Evolutionary conservation across 1,284 basidiomycete genomes (phyloP).

Genomic region (Salmacisia buchloeana): DNA sequence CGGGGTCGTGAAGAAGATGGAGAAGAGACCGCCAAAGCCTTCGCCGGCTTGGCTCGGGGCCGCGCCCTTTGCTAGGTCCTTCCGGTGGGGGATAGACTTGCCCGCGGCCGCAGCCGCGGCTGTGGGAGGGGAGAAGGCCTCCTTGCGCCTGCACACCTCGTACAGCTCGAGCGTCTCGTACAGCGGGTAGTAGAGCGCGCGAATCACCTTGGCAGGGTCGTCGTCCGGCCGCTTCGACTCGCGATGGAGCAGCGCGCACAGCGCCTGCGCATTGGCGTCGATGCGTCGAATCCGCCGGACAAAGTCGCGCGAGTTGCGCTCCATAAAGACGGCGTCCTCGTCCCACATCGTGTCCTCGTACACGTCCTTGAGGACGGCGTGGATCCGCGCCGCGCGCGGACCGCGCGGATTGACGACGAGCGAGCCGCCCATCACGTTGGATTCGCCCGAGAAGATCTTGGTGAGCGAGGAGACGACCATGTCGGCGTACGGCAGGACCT

Average conservation of each 20-base stretch:
- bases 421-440: slow-evolving; percentile 90
- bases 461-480: slow-evolving; percentile 89
- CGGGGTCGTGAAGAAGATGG: slow-evolving; percentile 71
- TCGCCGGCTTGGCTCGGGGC: slow-evolving; percentile 12
- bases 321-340: slow-evolving; percentile 93
- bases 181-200: slow-evolving; percentile 83
- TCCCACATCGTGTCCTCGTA: slow-evolving; percentile 86
- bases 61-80: background rate
- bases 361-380: slow-evolving; percentile 58
- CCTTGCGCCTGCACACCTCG: slow-evolving; percentile 59
- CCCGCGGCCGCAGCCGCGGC: background rate
- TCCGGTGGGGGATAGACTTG: slow-evolving; percentile 7
- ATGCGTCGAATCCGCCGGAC: slow-evolving; percentile 68
- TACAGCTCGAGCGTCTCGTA: slow-evolving; percentile 70
- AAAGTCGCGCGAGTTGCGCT: slow-evolving; percentile 94
- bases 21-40: slow-evolving; percentile 88
- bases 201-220: slow-evolving; percentile 58
- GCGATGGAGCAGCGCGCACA: slow-evolving; percentile 71
- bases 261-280: slow-evolving; percentile 73
- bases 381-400: slow-evolving; percentile 65
- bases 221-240: slow-evolving; percentile 17
- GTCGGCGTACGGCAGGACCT: slow-evolving; percentile 82
- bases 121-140: slow-evolving; percentile 20
- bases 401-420: slow-evolving; percentile 68
- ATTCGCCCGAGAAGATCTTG: slow-evolving; percentile 90